These are phyloP conservation scores for Monotropa hypopitys DNA, from an alignment of 179 eudicot genomes.

Conservation along the genomic window DNA sequence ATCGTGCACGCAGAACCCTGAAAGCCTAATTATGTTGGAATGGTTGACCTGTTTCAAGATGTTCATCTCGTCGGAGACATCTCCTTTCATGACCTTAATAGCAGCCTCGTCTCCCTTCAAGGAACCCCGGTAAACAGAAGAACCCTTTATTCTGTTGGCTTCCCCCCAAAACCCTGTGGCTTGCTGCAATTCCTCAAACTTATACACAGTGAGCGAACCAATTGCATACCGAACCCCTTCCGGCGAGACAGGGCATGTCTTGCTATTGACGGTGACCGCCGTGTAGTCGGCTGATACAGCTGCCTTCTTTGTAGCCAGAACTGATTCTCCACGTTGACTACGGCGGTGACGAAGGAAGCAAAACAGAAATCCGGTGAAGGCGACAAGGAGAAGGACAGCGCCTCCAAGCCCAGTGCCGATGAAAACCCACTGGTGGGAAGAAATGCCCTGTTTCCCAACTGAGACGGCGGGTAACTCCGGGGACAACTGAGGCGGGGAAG, in stretches of 20 bases:
- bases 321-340: not conserved
- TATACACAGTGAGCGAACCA: slow-evolving; percentile 43
- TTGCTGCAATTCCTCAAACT: slow-evolving; percentile 35
- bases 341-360: slow-evolving; percentile 23
- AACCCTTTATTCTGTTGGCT: slow-evolving; percentile 38
- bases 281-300: slow-evolving; percentile 11
- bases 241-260: slow-evolving; percentile 26
- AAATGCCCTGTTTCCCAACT: slow-evolving; percentile 9
- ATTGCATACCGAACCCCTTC: slow-evolving; percentile 39
- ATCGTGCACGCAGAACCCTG: slow-evolving; percentile 59
- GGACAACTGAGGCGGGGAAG: slow-evolving; percentile 15
- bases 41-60: slow-evolving; percentile 56
- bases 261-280: slow-evolving; percentile 14
- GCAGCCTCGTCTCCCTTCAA: slow-evolving; percentile 64
- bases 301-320: slow-evolving; percentile 3
- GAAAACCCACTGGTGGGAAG: slow-evolving; percentile 39
- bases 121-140: slow-evolving; percentile 32
- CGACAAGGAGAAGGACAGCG: slow-evolving; percentile 20
- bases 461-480: slow-evolving; percentile 5
- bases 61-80: slow-evolving; percentile 45
- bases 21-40: slow-evolving; percentile 47
- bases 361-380: slow-evolving; percentile 9
- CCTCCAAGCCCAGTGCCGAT: slow-evolving; percentile 43
- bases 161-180: slow-evolving; percentile 49
- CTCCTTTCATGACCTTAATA: slow-evolving; percentile 51